Percentiles rank a stretch among this genome's conserved stretches.
Evolutionary conservation across 2,329 filamentous ascomycete genomes (phyloP).

Genomic region (Akanthomyces uredinophilus): DNA sequence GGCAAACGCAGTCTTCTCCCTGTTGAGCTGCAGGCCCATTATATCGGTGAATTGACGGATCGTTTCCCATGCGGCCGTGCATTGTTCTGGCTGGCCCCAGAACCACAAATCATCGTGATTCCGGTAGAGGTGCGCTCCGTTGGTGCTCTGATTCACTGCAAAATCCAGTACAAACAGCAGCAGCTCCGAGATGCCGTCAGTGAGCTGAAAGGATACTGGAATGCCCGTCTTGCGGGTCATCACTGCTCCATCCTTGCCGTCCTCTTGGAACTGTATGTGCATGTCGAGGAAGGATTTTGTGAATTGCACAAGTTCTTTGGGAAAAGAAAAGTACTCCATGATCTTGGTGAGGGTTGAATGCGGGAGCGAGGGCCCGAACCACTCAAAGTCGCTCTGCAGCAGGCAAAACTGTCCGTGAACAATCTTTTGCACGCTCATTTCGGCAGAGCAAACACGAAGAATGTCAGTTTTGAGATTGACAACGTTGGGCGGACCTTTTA

Average conservation of each 20-base stretch:
- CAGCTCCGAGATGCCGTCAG: constrained; percentile 50
- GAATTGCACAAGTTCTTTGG: constrained; percentile 24
- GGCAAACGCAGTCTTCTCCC: constrained; percentile 51
- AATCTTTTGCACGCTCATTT: constrained; percentile 9
- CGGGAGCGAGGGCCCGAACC: constrained; percentile 52
- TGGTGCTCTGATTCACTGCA: constrained; percentile 50
- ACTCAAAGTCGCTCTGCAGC: constrained; percentile 53
- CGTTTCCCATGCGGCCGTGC: constrained; percentile 46
- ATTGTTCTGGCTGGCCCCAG: constrained; percentile 47
- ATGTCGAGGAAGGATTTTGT: constrained; percentile 34
- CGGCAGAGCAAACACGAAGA: constrained; percentile 12
- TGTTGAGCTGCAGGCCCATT: constrained; percentile 51
- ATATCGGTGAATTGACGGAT: constrained; percentile 45
- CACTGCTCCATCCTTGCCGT: constrained; percentile 4
- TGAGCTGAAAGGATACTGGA: constrained; percentile 51
- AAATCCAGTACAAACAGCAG: constrained; percentile 59
- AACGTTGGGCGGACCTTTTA: neutral
- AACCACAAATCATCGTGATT: constrained; percentile 63
- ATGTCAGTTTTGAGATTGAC: constrained; percentile 7
- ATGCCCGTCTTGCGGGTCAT: constrained; percentile 44
- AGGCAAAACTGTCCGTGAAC: constrained; percentile 22
- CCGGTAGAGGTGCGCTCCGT: constrained; percentile 49
- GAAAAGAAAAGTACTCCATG: constrained; percentile 50
- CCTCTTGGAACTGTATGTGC: constrained; percentile 7
- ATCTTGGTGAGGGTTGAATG: constrained; percentile 51